Base-by-base conservation (phyloP, 2,329 filamentous ascomycete species). In the Aureobasidium uvarum region DNA sequence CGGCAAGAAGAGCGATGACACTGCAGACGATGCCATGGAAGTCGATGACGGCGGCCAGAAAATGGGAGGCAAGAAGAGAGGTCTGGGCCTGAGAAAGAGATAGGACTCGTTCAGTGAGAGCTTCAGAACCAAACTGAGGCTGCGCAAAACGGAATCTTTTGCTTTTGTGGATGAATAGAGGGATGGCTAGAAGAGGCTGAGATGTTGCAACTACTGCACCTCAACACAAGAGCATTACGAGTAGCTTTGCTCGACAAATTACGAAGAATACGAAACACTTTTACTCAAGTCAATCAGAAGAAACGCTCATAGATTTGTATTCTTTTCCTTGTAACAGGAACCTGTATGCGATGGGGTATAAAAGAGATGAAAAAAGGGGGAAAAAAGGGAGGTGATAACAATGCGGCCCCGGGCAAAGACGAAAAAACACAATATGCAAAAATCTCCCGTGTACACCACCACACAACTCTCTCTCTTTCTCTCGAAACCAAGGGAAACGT, bases 21-120 rank as follows among this genome's bases (percentile, higher is more conserved):
- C 43, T 39, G 64, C 25, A n/a, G 67, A 58, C 16, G 74, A 75
- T 67, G 67, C 69, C 36, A 76, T 76, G 74, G 74, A 76, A 51
- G 65, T 76, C 14, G 74, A 76, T 67, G 69, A 68, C 23, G 69
- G 66, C 5, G 52, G 52, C 13, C 38, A 45, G 41, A 31, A 39
- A 13, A 6, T 16, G 3, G 55, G 38, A 8, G 67, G 70, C 13
- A 68, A 59, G 48, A 55, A 54, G 48, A 64, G 62, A 46, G 62
- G 62, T 28, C 8, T 55, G 23, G 62, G 48, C 18, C 2, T 54
- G 28, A 64, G 39, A 39, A 64, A 64, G 38, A 54, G 52, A 41
- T 48, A 52, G 43, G 38, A 67, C 10, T 16, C 28, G 8, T 68
- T 48, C 28, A 16, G 6, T 10, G 14, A 51, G 18, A 7, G 5